phyloP scores from a whole-genome alignment of 306 rosid genomes.

The Purshia tridentata region DNA sequence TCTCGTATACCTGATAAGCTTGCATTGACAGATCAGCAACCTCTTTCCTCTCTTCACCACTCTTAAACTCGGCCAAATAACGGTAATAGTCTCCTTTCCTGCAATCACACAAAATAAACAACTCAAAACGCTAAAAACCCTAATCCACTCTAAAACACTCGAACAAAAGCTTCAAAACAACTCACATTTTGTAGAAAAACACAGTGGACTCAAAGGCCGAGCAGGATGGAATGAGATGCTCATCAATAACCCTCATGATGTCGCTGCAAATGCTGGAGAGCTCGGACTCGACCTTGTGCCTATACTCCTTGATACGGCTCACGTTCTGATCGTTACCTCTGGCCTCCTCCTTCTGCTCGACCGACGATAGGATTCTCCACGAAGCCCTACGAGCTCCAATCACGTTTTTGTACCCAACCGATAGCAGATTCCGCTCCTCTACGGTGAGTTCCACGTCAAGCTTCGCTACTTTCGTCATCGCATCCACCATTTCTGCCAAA shows the following conservation, averaged over 20 bases:
- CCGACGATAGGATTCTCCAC: conserved; percentile 60
- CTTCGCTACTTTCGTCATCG: conserved; percentile 58
- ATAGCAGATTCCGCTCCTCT: conserved; percentile 59
- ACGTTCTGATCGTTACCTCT: conserved; percentile 50
- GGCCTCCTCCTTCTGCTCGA: conserved; percentile 57
- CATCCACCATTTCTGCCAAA: conserved; percentile 58
- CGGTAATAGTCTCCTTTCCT: conserved; percentile 69
- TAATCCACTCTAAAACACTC: conserved; percentile 3
- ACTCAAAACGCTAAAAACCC: background rate
- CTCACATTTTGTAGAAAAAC: conserved; percentile 58
- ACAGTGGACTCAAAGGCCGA: conserved; percentile 20
- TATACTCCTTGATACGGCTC: conserved; percentile 48
- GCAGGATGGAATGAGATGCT: conserved; percentile 37
- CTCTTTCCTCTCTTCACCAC: conserved; percentile 51
- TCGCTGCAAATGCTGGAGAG: conserved; percentile 45
- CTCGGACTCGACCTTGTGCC: conserved; percentile 55
- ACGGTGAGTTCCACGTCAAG: conserved; percentile 55
- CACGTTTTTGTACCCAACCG: conserved; percentile 56
- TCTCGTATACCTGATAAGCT: conserved; percentile 46
- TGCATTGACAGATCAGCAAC: conserved; percentile 61
- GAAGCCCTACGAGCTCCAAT: conserved; percentile 65
- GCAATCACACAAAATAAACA: conserved; percentile 16
- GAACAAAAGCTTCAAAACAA: background rate
- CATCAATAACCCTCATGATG: conserved; percentile 54
- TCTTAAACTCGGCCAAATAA: conserved; percentile 48